These are phyloP conservation scores for Boletellus emodensis DNA, from an alignment of 768 basidiomycete genomes.

Conservation along the genomic window DNA sequence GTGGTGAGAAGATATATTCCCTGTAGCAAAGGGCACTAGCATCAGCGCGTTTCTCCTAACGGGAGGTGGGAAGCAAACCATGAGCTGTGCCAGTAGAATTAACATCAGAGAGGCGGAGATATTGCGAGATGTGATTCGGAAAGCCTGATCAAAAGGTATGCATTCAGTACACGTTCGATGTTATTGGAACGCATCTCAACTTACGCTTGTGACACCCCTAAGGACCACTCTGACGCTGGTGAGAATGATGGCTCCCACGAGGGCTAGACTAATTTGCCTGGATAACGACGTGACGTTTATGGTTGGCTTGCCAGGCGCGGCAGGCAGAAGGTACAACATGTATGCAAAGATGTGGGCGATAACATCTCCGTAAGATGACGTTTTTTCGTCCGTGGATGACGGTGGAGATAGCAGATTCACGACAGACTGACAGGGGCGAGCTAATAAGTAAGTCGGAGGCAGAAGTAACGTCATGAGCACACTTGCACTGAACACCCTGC, in stretches of 20 bases:
- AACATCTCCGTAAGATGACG: slow-evolving; percentile 40
- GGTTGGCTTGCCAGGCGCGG: slow-evolving; percentile 23
- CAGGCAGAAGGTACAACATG: slow-evolving; percentile 37
- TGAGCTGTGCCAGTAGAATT: slow-evolving; percentile 73
- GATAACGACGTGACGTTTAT: slow-evolving; percentile 41
- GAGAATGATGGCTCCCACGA: slow-evolving; percentile 76
- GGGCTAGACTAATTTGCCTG: slow-evolving; percentile 56
- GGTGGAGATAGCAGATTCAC: slow-evolving; percentile 33
- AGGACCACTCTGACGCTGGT: slow-evolving; percentile 69
- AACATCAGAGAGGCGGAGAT: slow-evolving; percentile 74
- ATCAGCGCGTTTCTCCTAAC: slow-evolving; percentile 2
- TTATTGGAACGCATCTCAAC: slow-evolving; percentile 12
- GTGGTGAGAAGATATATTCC: slow-evolving; percentile 82
- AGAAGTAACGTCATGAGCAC: slow-evolving; percentile 5
- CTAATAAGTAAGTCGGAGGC: slow-evolving; percentile 13
- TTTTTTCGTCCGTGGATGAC: slow-evolving; percentile 34
- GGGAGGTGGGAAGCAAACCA: slow-evolving; percentile 46
- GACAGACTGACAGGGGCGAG: slow-evolving; percentile 24
- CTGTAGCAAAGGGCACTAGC: slow-evolving; percentile 35
- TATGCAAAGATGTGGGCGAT: slow-evolving; percentile 42
- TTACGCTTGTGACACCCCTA: slow-evolving; percentile 58
- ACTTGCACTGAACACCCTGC: slow-evolving; percentile 60
- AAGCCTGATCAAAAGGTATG: slow-evolving; percentile 34
- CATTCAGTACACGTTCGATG: not conserved
- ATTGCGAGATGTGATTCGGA: slow-evolving; percentile 64